Conservation (phyloP, 2,329 filamentous ascomycete genomes). For the Hypoxylon sp. region DNA sequence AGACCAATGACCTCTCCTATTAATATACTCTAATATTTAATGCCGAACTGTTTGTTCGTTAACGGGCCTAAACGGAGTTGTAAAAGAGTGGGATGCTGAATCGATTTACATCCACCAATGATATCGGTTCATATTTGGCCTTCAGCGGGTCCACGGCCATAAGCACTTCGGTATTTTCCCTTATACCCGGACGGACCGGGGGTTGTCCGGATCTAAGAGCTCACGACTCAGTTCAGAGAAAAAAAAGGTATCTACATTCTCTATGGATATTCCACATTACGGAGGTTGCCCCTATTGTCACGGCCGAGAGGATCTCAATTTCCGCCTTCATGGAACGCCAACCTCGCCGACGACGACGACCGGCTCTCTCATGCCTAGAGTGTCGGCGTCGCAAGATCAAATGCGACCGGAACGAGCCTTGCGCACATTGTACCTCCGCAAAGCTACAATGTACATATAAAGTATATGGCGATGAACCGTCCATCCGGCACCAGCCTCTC, state of each 20-base stretch:
- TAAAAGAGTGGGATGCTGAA: background rate
- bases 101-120: constrained; percentile 12
- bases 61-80: constrained; percentile 17
- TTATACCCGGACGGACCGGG: constrained; percentile 14
- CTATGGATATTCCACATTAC: background rate
- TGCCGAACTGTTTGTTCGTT: background rate
- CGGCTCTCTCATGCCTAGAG: constrained; percentile 60
- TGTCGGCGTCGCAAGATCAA: constrained; percentile 64
- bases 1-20: background rate
- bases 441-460: constrained; percentile 55
- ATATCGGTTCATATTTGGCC: background rate
- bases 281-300: constrained; percentile 7
- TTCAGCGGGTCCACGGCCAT: constrained; percentile 18
- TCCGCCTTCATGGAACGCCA: constrained; percentile 40
- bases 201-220: constrained; percentile 6
- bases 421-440: constrained; percentile 56
- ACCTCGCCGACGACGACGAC: constrained; percentile 53
- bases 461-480: constrained; percentile 33
- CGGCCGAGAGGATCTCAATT: constrained; percentile 35
- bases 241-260: background rate
- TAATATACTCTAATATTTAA: background rate
- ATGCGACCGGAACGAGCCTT: constrained; percentile 61
- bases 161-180: constrained; percentile 28
- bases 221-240: constrained; percentile 1
- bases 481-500: constrained; percentile 3